Base-by-base conservation (phyloP, 352 stramenopile genomes). In the Globisporangium orthogonon region DNA sequence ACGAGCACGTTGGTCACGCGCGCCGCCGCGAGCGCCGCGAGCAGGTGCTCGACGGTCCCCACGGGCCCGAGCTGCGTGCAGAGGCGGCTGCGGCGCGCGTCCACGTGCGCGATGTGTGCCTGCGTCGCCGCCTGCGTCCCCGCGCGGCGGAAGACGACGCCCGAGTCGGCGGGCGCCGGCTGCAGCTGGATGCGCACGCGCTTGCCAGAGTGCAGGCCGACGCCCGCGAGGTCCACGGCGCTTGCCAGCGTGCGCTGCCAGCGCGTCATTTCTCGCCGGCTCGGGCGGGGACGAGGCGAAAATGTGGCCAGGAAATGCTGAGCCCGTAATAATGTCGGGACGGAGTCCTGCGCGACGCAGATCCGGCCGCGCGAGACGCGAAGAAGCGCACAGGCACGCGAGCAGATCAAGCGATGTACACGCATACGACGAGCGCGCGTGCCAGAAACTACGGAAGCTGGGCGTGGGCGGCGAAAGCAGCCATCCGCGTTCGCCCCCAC, bases 31-130 rank as follows among this genome's bases (percentile, higher is more conserved):
- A 89, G 62, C 44, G 76, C 78, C 6, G 81, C 74, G 74, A 91
- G 81, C 10, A 91, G 43, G 44, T 91, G 81, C 56, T 91, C 81
- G n/a, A 73, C 41, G 10, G 81, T 91, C 0, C 69, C 76, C 4
- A 88, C 61, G 29, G 43, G 10, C 61, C 56, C 6, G 31, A 91
- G 66, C 35, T 79, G 74, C 9, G 80, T 86, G 67, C 80, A 91
- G 40, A 91, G 59, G 58, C 82, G 69, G 46, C 72, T 77, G 46
- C 62, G 67, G 52, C 58, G 57, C 54, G 61, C 63, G 39, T 85
- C 64, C 9, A 88, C 65, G 23, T 76, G 67, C 1, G 58, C 46
- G 31, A 80, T 68, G 10, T 61, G 51, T 17, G 71, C 78, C 1
- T 46, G 53, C 46, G 84, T 62, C 29, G 50, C 13, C 29, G 30